These are phyloP conservation scores for Nyssa sinensis DNA, from an alignment of 148 eudicot species.

Conservation along the genomic window DNA sequence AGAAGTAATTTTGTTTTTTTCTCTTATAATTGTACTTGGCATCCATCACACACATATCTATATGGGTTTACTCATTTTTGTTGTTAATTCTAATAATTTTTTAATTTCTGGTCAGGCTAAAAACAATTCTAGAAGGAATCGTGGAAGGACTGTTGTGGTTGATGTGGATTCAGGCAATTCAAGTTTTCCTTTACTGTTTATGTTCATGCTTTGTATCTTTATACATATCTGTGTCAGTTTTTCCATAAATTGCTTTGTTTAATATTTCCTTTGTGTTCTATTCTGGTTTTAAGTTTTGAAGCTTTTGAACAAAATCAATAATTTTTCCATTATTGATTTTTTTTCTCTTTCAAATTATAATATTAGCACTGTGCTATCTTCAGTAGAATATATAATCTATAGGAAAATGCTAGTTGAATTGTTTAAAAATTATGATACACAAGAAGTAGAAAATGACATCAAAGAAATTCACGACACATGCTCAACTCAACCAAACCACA, in stretches of 20 bases:
- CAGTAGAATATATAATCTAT: too few species aligned
- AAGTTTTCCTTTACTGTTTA: not conserved
- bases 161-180: slow-evolving; percentile 70
- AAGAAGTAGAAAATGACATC: too few species aligned
- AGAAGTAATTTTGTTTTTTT: slow-evolving; percentile 39
- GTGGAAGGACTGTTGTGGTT: slow-evolving; percentile 50
- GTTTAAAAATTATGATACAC: too few species aligned
- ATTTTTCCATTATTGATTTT: too few species aligned
- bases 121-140: slow-evolving; percentile 61
- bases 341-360: not conserved
- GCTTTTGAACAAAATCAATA: not conserved
- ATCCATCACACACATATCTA: not conserved
- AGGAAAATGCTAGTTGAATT: too few species aligned
- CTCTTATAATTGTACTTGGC: not conserved
- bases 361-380: too few species aligned
- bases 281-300: not conserved
- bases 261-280: not conserved
- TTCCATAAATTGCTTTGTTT: not conserved
- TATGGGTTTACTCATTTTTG: not conserved
- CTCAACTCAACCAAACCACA: too few species aligned
- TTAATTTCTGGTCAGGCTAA: slow-evolving; percentile 53
- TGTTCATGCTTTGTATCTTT: not conserved
- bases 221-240: not conserved
- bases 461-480: too few species aligned
- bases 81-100: slow-evolving; percentile 5